These are phyloP conservation scores for Rhodotorula sphaerocarpa DNA, from an alignment of 768 basidiomycete genomes.

Conservation along the genomic window DNA sequence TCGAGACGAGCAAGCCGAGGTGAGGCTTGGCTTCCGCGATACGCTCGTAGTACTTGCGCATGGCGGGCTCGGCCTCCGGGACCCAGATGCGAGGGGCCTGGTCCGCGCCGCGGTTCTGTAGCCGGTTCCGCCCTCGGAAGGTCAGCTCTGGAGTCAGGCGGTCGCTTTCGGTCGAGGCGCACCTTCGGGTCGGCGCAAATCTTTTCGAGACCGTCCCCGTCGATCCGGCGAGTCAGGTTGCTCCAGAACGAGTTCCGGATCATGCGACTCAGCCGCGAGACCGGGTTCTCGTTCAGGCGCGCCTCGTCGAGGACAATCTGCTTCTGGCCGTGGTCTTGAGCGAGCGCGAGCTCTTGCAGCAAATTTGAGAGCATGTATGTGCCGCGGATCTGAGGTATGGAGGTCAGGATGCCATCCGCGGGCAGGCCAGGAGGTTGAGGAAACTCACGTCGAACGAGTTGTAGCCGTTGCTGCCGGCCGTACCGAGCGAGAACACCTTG, in stretches of 20 bases:
- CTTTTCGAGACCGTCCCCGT: constrained; percentile 92
- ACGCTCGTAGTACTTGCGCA: constrained; percentile 88
- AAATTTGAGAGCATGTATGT: constrained; percentile 99
- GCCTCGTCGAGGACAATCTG: constrained; percentile 98
- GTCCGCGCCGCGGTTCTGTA: constrained; percentile 71
- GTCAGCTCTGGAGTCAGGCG: neutral
- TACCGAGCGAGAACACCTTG: constrained; percentile 90
- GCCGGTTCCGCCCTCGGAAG: neutral
- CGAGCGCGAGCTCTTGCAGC: constrained; percentile 94
- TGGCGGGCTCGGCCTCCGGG: constrained; percentile 78
- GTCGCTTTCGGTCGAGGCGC: neutral
- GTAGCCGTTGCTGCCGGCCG: constrained; percentile 94
- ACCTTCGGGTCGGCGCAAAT: constrained; percentile 91
- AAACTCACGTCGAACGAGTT: constrained; percentile 90
- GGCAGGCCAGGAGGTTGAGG: neutral
- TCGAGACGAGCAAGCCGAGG: constrained; percentile 83
- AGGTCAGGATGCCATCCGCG: neutral
- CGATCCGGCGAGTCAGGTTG: constrained; percentile 88
- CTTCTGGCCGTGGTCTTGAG: constrained; percentile 87
- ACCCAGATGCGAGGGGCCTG: constrained; percentile 90
- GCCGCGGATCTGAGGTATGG: constrained; percentile 51
- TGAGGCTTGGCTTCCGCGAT: constrained; percentile 88
- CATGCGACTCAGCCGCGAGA: constrained; percentile 92
- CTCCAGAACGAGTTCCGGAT: constrained; percentile 85
- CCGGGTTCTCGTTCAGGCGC: constrained; percentile 94